These are phyloP conservation scores for Clonostachys byssicola DNA, from an alignment of 2,329 filamentous ascomycete species.

Conservation along the genomic window DNA sequence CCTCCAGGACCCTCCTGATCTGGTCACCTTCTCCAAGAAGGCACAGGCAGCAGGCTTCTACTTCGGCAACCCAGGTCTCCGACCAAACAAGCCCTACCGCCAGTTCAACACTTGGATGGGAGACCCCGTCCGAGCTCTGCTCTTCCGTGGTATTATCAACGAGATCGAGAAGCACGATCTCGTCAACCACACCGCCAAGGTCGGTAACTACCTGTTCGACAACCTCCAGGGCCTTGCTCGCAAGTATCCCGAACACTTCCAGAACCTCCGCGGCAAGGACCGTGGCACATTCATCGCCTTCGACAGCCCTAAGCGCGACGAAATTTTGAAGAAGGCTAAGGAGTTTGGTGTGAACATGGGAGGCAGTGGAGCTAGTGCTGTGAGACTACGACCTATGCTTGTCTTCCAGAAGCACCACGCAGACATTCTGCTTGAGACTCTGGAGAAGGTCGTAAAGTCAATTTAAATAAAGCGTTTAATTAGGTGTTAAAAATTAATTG, in stretches of 20 bases:
- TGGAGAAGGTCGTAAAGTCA: constrained; percentile 68
- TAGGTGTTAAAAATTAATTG: background rate
- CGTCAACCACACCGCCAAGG: constrained; percentile 73
- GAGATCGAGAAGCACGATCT: constrained; percentile 75
- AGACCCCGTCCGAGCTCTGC: constrained; percentile 76
- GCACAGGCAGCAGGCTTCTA: constrained; percentile 93
- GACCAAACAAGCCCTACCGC: constrained; percentile 89
- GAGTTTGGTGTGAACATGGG: constrained; percentile 81
- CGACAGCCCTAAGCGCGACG: constrained; percentile 76
- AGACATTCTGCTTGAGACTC: constrained; percentile 72
- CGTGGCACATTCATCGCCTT: constrained; percentile 92
- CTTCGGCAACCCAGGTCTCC: constrained; percentile 73
- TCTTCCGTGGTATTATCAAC: constrained; percentile 82
- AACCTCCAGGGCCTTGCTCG: constrained; percentile 64
- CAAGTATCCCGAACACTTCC: constrained; percentile 72
- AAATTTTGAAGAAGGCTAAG: constrained; percentile 78
- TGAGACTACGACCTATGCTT: constrained; percentile 83
- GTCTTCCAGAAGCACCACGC: constrained; percentile 90
- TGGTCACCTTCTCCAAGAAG: constrained; percentile 95
- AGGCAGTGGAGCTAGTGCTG: constrained; percentile 70
- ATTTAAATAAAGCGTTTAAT: constrained; percentile 9
- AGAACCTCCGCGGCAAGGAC: constrained; percentile 81
- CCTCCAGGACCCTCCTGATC: constrained; percentile 74
- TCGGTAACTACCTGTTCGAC: constrained; percentile 74
- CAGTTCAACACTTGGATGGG: constrained; percentile 99